Percentiles rank a stretch among this genome's conserved stretches.
Evolutionary conservation across 1,284 basidiomycete genomes (phyloP).

Genomic region (Wallemia mellicola): DNA sequence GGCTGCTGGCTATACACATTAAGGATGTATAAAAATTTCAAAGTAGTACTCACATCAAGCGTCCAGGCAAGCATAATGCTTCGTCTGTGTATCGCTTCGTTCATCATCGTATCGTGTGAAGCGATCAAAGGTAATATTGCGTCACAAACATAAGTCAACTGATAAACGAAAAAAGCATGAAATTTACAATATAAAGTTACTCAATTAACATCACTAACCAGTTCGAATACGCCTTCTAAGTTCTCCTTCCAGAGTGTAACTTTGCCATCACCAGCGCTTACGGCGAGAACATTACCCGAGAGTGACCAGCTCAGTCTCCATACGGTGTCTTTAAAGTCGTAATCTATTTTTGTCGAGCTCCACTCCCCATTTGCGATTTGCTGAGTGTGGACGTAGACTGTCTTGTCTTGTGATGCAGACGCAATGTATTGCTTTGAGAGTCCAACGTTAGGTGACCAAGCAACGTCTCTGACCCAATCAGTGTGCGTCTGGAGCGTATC

Average conservation of each 20-base stretch:
- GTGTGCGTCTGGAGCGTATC: slow-evolving; percentile 64
- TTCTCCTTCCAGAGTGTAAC: slow-evolving; percentile 97
- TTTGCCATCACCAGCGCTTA: slow-evolving; percentile 92
- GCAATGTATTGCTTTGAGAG: slow-evolving; percentile 82
- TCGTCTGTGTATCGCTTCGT: no score
- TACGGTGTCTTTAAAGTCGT: slow-evolving; percentile 76
- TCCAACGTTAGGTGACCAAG: slow-evolving; percentile 91
- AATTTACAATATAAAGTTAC: slow-evolving; percentile 15
- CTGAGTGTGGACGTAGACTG: slow-evolving; percentile 83
- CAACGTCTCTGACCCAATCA: slow-evolving; percentile 94
- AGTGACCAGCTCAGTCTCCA: slow-evolving; percentile 96
- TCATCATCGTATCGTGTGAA: background rate
- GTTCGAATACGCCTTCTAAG: slow-evolving; percentile 77
- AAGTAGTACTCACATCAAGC: background rate
- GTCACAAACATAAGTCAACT: background rate
- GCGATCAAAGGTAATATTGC: no score
- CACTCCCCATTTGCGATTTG: slow-evolving; percentile 45
- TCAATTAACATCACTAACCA: slow-evolving; percentile 70
- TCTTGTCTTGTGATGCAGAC: slow-evolving; percentile 60
- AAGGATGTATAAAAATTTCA: background rate
- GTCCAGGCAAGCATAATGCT: background rate
- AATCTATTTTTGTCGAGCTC: slow-evolving; percentile 47
- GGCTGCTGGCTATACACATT: background rate
- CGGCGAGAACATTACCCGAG: slow-evolving; percentile 81
- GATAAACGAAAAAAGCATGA: background rate